These are phyloP conservation scores for Aeschynomene evenia DNA, from an alignment of 306 rosid species.

Conservation along the genomic window DNA sequence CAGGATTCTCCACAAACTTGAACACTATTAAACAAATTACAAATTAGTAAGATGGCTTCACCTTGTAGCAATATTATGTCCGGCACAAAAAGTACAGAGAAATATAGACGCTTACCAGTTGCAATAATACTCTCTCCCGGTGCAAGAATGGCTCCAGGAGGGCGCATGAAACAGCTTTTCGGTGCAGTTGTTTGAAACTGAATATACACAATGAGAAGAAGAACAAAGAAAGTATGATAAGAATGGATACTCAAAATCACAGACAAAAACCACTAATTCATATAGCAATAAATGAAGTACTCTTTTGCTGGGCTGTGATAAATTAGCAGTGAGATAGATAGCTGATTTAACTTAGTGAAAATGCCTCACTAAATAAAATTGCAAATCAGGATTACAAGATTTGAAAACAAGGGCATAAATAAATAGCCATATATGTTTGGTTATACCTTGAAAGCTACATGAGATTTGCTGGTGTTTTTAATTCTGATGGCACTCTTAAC, in stretches of 20 bases:
- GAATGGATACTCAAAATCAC: constrained; percentile 2
- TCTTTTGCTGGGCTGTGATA: constrained; percentile 7
- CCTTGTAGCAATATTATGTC: not conserved
- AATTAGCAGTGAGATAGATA: constrained; percentile 14
- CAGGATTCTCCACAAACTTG: constrained; percentile 95
- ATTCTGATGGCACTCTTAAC: constrained; percentile 91
- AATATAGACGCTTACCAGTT: constrained; percentile 59
- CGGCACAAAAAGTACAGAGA: not conserved
- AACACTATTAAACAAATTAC: constrained; percentile 55
- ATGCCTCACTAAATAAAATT: not conserved
- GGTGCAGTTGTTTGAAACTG: constrained; percentile 99
- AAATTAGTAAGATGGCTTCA: constrained; percentile 17
- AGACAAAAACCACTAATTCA: not conserved
- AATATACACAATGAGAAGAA: constrained; percentile 18
- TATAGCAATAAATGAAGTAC: not conserved
- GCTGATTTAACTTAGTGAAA: not conserved
- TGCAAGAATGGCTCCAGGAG: constrained; percentile 94
- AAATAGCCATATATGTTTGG: constrained; percentile 11
- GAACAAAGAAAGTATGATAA: constrained; percentile 31
- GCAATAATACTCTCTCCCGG: constrained; percentile 97
- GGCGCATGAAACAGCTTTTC: constrained; percentile 99
- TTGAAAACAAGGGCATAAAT: not conserved
- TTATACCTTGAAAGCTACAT: constrained; percentile 90
- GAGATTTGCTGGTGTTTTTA: constrained; percentile 85
- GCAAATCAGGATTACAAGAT: constrained; percentile 12